Percentiles rank a stretch among this genome's conserved stretches.
Conservation (phyloP, 2,329 filamentous ascomycete genomes). For the Stylonectria norvegica region DNA sequence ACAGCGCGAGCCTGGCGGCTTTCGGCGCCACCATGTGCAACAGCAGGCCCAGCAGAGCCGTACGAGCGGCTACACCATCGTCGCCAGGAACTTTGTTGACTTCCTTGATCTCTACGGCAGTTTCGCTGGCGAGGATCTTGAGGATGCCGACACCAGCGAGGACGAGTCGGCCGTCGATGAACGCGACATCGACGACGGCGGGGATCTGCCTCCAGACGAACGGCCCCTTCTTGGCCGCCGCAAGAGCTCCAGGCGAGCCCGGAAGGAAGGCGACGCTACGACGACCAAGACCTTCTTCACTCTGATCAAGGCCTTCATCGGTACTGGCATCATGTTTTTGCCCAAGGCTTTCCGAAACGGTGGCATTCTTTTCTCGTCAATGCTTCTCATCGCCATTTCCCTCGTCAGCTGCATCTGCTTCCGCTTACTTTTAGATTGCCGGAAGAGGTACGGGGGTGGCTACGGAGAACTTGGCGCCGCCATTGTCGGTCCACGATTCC, state of each 20-base stretch:
- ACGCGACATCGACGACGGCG: constrained; percentile 24
- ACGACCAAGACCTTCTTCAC: constrained; percentile 76
- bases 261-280: constrained; percentile 57
- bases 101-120: constrained; percentile 73
- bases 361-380: constrained; percentile 69
- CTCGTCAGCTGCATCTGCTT: constrained; percentile 68
- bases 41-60: constrained; percentile 39
- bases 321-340: constrained; percentile 78
- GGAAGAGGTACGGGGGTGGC: constrained; percentile 60
- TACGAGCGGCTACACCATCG: constrained; percentile 41
- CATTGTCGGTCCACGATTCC: constrained; percentile 61
- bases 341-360: constrained; percentile 78
- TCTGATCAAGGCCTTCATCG: constrained; percentile 73
- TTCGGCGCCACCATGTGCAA: constrained; percentile 44
- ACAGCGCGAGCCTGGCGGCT: constrained; percentile 45
- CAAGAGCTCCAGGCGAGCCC: constrained; percentile 46
- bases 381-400: constrained; percentile 64
- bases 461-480: constrained; percentile 71
- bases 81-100: constrained; percentile 69
- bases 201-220: constrained; percentile 51
- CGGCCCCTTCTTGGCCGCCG: constrained; percentile 54
- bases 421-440: constrained; percentile 66
- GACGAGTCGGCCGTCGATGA: constrained; percentile 56
- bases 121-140: constrained; percentile 71
- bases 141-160: constrained; percentile 45